Percentiles rank a stretch among this genome's conserved stretches.
phyloP scores from a whole-genome alignment of 2,329 filamentous ascomycete species.

The Penicillium polonicum region DNA sequence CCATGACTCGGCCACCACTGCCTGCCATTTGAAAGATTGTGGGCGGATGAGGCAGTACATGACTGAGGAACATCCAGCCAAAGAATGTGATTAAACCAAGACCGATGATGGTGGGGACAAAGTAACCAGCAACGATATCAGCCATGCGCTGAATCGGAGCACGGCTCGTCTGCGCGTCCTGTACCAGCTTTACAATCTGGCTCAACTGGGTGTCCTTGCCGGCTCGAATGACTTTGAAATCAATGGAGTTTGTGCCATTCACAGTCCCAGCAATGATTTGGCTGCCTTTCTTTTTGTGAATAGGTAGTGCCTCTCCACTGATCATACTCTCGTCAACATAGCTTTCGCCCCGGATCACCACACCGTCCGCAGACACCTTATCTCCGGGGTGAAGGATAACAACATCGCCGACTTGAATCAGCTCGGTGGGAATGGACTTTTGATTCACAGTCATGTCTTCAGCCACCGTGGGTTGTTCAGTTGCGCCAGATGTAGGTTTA shows the following conservation, averaged over 20 bases:
- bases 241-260: slow-evolving; percentile 86
- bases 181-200: slow-evolving; percentile 97
- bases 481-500: slow-evolving; percentile 10
- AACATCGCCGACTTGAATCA: slow-evolving; percentile 90
- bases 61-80: slow-evolving; percentile 92
- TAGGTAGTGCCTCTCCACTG: slow-evolving; percentile 93
- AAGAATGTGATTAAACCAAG: slow-evolving; percentile 84
- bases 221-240: slow-evolving; percentile 88
- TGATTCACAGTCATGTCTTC: slow-evolving; percentile 23
- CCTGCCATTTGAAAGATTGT: slow-evolving; percentile 77
- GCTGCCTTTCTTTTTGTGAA: slow-evolving; percentile 80
- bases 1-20: slow-evolving; percentile 90
- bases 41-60: slow-evolving; percentile 78
- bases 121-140: slow-evolving; percentile 87
- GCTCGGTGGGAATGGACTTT: slow-evolving; percentile 83
- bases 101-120: slow-evolving; percentile 83
- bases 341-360: slow-evolving; percentile 82
- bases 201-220: slow-evolving; percentile 95
- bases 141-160: slow-evolving; percentile 93
- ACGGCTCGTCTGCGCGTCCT: slow-evolving; percentile 90
- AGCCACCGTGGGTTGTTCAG: slow-evolving; percentile 9
- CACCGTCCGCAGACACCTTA: slow-evolving; percentile 92
- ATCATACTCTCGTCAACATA: slow-evolving; percentile 99
- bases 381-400: slow-evolving; percentile 91
- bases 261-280: slow-evolving; percentile 89